phyloP scores from a whole-genome alignment of 2,329 filamentous ascomycete species.

The Zarea fungicola region DNA sequence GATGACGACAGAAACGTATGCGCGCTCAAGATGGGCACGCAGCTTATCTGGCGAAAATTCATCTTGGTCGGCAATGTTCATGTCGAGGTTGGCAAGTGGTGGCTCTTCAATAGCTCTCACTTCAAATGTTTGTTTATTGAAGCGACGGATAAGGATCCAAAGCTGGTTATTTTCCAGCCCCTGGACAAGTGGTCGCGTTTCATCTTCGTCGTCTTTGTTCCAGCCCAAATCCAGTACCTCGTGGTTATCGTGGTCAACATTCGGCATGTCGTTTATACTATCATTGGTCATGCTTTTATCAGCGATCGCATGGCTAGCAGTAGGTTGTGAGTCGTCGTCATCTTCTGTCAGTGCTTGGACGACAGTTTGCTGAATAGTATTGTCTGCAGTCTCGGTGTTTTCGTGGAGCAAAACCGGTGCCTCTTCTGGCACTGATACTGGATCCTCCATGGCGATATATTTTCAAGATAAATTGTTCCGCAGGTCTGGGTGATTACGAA shows the following conservation, averaged over 20 bases:
- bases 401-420: too few relatives aligned
- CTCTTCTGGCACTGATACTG: too few relatives aligned
- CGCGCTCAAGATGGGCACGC: conserved; percentile 66
- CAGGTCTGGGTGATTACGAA: too few relatives aligned
- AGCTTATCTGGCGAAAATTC: conserved; percentile 79
- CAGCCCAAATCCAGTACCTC: conserved; percentile 66
- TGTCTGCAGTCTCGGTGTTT: too few relatives aligned
- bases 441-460: too few relatives aligned
- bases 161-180: conserved; percentile 67
- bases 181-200: conserved; percentile 57
- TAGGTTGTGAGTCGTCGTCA: conserved; percentile 21
- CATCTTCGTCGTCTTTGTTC: conserved; percentile 50
- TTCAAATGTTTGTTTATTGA: conserved; percentile 65
- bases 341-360: too few relatives aligned
- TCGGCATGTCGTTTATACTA: conserved; percentile 36
- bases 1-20: conserved; percentile 72
- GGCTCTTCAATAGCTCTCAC: conserved; percentile 58
- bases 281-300: conserved; percentile 22
- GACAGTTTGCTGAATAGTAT: too few relatives aligned
- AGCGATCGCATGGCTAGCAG: conserved; percentile 32
- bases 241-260: conserved; percentile 37
- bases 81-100: conserved; percentile 63
- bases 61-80: conserved; percentile 73
- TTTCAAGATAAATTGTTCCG: too few relatives aligned
- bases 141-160: conserved; percentile 66